Conservation (phyloP, 768 basidiomycete genomes). For the Trichaptum fuscoviolaceum region DNA sequence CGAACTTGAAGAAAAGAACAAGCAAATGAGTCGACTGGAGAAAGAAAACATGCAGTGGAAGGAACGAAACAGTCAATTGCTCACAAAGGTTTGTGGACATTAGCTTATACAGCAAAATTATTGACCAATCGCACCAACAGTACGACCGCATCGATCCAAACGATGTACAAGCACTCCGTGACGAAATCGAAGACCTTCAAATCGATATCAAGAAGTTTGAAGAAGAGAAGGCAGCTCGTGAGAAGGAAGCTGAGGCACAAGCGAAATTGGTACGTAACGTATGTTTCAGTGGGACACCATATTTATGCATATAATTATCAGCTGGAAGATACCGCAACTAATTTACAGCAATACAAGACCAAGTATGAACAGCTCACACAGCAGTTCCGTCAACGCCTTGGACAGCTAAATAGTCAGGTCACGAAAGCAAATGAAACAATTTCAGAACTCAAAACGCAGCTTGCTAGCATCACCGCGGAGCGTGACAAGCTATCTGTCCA, state of each 20-base stretch:
- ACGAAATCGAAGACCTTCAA: slow-evolving; percentile 52
- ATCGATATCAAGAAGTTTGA: slow-evolving; percentile 20
- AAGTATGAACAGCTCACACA: slow-evolving; percentile 8
- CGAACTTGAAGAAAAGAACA: slow-evolving; percentile 66
- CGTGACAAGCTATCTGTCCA: slow-evolving; percentile 33
- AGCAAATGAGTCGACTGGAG: slow-evolving; percentile 65
- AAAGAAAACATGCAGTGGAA: slow-evolving; percentile 80
- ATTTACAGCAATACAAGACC: slow-evolving; percentile 12
- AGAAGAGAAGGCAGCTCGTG: slow-evolving; percentile 22
- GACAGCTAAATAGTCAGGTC: slow-evolving; percentile 13
- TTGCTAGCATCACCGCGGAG: slow-evolving; percentile 20
- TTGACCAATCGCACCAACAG: slow-evolving; percentile 27
- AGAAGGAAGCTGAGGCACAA: slow-evolving; percentile 13
- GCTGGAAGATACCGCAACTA: background rate
- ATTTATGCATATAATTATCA: background rate
- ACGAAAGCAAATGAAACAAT: slow-evolving; percentile 12
- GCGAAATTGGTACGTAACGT: slow-evolving; percentile 5
- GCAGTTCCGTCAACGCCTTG: slow-evolving; percentile 11
- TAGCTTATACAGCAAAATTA: background rate
- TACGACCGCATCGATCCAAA: slow-evolving; percentile 88
- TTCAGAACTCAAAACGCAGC: slow-evolving; percentile 17
- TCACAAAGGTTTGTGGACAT: slow-evolving; percentile 57
- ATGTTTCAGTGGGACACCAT: background rate
- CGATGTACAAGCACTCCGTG: slow-evolving; percentile 74
- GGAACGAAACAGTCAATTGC: slow-evolving; percentile 72